These are phyloP conservation scores for Candida ficus DNA, from an alignment of 805 yeast species.

Conservation along the genomic window DNA sequence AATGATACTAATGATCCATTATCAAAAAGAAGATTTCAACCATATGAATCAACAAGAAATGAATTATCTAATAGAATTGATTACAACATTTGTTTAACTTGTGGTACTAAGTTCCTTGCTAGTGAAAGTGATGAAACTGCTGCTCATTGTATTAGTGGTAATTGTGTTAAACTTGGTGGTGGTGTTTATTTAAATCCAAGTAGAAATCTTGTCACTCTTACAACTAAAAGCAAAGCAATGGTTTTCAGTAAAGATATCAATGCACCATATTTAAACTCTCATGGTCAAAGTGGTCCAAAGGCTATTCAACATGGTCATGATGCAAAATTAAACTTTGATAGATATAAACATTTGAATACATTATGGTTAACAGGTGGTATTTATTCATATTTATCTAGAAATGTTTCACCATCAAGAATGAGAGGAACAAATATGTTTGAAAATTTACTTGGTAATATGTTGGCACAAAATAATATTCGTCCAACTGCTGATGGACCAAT, in stretches of 20 bases:
- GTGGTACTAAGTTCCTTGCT: conserved; percentile 37
- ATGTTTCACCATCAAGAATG: conserved; percentile 3
- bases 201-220: conserved; percentile 27
- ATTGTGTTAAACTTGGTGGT: conserved; percentile 23
- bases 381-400: conserved; percentile 40
- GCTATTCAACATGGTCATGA: conserved; percentile 48
- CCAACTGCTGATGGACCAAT: not conserved
- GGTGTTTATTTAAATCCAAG: conserved; percentile 34
- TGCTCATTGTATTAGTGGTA: conserved; percentile 23
- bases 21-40: not conserved
- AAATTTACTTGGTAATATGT: not conserved
- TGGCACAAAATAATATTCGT: not conserved
- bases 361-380: conserved; percentile 60
- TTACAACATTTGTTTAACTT: conserved; percentile 39
- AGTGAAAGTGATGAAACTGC: conserved; percentile 28
- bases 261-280: conserved; percentile 69
- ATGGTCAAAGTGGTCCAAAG: conserved; percentile 66
- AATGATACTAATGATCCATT: conserved; percentile 12
- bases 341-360: conserved; percentile 53
- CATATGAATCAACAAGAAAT: not conserved
- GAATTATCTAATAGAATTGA: conserved; percentile 29
- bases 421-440: not conserved
- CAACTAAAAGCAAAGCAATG: conserved; percentile 18
- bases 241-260: conserved; percentile 36
- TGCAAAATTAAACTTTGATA: conserved; percentile 45